Evolutionary conservation across 345 rosid species (phyloP), one percentile per base, ranked within the genome.

Genomic region (Sisymbrium altissimum): DNA sequence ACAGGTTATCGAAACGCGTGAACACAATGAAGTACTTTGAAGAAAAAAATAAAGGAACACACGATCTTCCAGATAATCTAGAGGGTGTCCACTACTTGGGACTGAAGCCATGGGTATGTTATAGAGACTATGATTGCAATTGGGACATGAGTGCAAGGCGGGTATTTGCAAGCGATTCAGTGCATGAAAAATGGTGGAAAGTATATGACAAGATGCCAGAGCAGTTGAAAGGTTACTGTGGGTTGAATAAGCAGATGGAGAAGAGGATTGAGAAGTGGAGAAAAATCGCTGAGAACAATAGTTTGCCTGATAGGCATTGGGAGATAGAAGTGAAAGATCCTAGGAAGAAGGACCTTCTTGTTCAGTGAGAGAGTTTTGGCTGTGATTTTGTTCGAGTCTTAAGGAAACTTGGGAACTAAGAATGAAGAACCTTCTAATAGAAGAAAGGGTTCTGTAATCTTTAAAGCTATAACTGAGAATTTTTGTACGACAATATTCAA

Each of bases 91-190:
- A 92, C 64, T 91, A 84, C 55, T 53, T 95, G 56, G 99, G 99
- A 14, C 29, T 79, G 59, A 95, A 95, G 84, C 99, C 99, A 33
- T 95, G 99, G 99, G 74, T 78, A 78, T 95, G 99, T 71, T 95
- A 89, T 33, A 79, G 79, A 64, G 99, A 95, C 53, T 95, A 91
- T 25, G 99, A 92, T 45, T 95, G 99, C 32, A 95, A 95, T 4
- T 91, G 99, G 97, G 97, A 91, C 66, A 71, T 25, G 38, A 63
- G 7, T 32, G 41, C 7, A 32, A 55, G 72, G 0, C 84, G 55
- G 0, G 46, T 30, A n/a, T 95, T 83, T 74, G 97, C 99, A 0
- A 91, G 95, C 25, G 97, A 95, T 27, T 65, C 79, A 0, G 89
- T 87, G 11, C 86, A 87, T 19, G 21, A 46, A 66, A 81, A 52